Percentiles rank a stretch among this genome's conserved stretches.
phyloP scores from a whole-genome alignment of 1,139 yeast genomes.

The Protomyces pachydermus region DNA sequence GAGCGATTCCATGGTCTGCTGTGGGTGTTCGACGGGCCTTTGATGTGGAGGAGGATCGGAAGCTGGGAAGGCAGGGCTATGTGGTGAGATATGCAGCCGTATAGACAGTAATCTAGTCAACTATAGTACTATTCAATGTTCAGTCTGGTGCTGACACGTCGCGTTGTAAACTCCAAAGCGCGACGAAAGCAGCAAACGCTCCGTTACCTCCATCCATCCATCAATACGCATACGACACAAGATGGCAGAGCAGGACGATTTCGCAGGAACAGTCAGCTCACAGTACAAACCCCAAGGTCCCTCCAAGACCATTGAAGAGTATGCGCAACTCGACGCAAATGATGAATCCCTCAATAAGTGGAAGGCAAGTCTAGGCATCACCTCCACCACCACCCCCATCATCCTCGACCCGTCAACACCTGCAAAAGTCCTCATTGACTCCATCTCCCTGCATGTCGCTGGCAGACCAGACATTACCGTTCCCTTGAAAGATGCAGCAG shows the following conservation, averaged over 20 bases:
- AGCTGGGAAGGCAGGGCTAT: slow-evolving; percentile 15
- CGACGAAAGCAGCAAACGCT: background rate
- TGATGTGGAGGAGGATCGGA: slow-evolving; percentile 14
- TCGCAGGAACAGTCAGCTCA: slow-evolving; percentile 2
- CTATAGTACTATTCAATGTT: too few species aligned
- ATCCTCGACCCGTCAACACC: slow-evolving; percentile 48
- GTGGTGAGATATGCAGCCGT: background rate
- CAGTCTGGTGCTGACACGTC: background rate
- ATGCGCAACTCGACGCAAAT: slow-evolving; percentile 70
- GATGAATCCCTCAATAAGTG: slow-evolving; percentile 89
- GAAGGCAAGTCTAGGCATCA: slow-evolving; percentile 83
- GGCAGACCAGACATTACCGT: slow-evolving; percentile 27
- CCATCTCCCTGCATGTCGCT: slow-evolving; percentile 43
- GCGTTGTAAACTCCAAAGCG: background rate
- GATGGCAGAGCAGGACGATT: slow-evolving; percentile 15
- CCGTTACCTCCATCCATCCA: too few species aligned
- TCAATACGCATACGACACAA: background rate
- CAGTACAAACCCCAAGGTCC: slow-evolving; percentile 44
- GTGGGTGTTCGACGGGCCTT: slow-evolving; percentile 24
- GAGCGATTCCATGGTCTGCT: slow-evolving; percentile 23
- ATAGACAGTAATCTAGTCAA: background rate
- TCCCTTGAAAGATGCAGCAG: slow-evolving; percentile 27
- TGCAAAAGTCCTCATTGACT: slow-evolving; percentile 55
- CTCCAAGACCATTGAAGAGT: slow-evolving; percentile 81
- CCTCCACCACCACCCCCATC: slow-evolving; percentile 44